These are phyloP conservation scores for Fusarium acutatum DNA, from an alignment of 2,329 filamentous ascomycete species.

Conservation along the genomic window DNA sequence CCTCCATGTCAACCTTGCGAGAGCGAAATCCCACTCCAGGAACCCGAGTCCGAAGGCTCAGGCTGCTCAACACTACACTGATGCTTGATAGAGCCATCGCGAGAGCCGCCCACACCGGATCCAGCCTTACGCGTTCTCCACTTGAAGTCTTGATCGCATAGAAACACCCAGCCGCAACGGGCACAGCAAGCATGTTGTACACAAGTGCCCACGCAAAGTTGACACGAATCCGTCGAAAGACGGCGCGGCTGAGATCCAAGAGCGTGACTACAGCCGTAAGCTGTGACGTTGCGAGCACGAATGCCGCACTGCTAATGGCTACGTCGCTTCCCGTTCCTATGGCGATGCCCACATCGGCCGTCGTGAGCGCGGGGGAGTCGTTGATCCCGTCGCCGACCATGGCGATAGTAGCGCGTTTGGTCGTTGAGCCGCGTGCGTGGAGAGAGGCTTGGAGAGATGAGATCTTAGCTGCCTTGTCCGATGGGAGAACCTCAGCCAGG, in stretches of 20 bases:
- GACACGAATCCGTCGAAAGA: conserved; percentile 81
- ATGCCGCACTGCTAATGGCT: conserved; percentile 81
- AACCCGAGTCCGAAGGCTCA: conserved; percentile 68
- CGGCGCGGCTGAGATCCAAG: conserved; percentile 73
- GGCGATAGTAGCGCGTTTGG: conserved; percentile 66
- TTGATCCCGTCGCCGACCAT: conserved; percentile 94
- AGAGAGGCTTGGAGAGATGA: conserved; percentile 66
- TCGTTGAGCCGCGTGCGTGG: conserved; percentile 46
- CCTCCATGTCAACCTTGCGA: conserved; percentile 15
- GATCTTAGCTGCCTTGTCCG: conserved; percentile 80
- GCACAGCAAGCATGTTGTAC: conserved; percentile 82
- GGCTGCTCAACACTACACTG: conserved; percentile 84
- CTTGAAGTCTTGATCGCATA: conserved; percentile 63
- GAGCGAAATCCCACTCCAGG: conserved; percentile 55
- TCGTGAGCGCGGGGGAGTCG: conserved; percentile 82
- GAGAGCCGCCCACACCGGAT: conserved; percentile 86
- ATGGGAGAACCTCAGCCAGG: conserved; percentile 86
- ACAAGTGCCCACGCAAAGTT: conserved; percentile 88
- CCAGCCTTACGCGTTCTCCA: conserved; percentile 68
- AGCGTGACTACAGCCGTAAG: conserved; percentile 77
- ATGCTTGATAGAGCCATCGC: conserved; percentile 95
- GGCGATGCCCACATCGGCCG: conserved; percentile 84
- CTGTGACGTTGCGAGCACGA: conserved; percentile 80
- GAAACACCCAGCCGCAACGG: conserved; percentile 81
- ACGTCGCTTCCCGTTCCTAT: conserved; percentile 86